Conservation (phyloP, 768 basidiomycete species). For the Tricholoma sp. region DNA sequence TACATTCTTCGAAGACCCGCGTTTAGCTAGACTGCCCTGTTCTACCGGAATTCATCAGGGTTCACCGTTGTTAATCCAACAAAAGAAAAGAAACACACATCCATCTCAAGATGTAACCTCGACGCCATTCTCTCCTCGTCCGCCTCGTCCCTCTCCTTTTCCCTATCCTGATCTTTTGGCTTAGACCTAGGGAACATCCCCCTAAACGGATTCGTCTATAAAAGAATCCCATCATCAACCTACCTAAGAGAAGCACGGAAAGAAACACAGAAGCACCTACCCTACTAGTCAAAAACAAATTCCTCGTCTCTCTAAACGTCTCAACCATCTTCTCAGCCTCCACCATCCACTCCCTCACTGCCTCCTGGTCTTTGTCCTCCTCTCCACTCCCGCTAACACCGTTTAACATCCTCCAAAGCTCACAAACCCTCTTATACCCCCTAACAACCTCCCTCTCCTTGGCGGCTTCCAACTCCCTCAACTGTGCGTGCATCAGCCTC, state of each 20-base stretch:
- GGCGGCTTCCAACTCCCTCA: constrained; percentile 59
- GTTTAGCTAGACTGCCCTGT: constrained; percentile 50
- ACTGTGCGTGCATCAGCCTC: constrained; percentile 51
- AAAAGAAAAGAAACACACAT: constrained; percentile 28
- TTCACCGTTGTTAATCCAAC: neutral
- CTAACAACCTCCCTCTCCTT: constrained; percentile 60
- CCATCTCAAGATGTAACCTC: constrained; percentile 70
- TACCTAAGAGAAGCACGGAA: too few relatives aligned
- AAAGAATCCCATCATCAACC: constrained; percentile 1
- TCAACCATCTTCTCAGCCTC: constrained; percentile 79
- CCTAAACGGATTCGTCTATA: constrained; percentile 50
- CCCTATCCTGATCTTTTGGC: constrained; percentile 29
- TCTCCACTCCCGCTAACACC: constrained; percentile 45
- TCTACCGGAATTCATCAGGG: constrained; percentile 29
- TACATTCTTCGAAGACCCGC: constrained; percentile 25
- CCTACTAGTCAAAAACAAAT: constrained; percentile 73
- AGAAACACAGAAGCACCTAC: constrained; percentile 37
- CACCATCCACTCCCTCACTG: neutral
- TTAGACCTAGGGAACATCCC: constrained; percentile 61
- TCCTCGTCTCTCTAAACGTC: constrained; percentile 81
- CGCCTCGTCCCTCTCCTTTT: constrained; percentile 40
- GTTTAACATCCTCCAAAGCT: constrained; percentile 51
- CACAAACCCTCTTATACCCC: constrained; percentile 55
- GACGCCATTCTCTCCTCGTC: constrained; percentile 72
- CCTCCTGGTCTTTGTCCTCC: constrained; percentile 49